Conservation (phyloP, 2,329 filamentous ascomycete genomes). For the Lasiodiplodia sp. region DNA sequence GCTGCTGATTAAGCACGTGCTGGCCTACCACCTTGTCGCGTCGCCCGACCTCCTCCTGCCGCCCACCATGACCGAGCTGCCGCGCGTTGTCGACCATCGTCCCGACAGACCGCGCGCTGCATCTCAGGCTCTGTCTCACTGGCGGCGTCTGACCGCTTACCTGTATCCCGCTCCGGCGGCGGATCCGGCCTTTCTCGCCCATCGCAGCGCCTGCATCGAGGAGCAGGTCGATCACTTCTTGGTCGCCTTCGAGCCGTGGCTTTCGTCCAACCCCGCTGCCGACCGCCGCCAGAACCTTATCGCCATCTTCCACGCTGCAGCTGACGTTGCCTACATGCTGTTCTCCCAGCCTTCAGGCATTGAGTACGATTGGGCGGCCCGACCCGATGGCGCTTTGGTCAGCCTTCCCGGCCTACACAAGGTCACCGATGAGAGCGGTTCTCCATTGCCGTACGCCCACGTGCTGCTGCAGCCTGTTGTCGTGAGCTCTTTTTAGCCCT, state of each 20-base stretch:
- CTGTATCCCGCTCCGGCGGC: neutral
- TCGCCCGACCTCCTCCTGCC: neutral
- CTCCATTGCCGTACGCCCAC: neutral
- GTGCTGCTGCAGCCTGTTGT: neutral
- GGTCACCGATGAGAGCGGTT: neutral
- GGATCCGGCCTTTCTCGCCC: neutral
- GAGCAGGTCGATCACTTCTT: neutral
- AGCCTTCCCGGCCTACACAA: neutral
- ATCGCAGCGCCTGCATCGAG: neutral
- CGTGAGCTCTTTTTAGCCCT: neutral
- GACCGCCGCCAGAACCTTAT: neutral
- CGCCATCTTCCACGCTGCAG: neutral
- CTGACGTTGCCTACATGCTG: neutral
- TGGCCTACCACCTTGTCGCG: neutral
- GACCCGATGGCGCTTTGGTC: neutral
- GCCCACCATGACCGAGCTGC: neutral
- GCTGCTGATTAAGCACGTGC: constrained; percentile 4
- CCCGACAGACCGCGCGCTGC: neutral
- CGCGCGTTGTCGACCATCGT: neutral
- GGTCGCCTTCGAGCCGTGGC: neutral
- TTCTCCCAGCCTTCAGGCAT: constrained; percentile 1
- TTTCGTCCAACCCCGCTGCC: neutral
- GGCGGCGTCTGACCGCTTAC: constrained; percentile 3
- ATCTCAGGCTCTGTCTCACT: constrained; percentile 7
- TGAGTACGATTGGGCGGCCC: constrained; percentile 5